Conservation (phyloP, 345 rosid genomes). For the Euphorbia tirucalli region DNA sequence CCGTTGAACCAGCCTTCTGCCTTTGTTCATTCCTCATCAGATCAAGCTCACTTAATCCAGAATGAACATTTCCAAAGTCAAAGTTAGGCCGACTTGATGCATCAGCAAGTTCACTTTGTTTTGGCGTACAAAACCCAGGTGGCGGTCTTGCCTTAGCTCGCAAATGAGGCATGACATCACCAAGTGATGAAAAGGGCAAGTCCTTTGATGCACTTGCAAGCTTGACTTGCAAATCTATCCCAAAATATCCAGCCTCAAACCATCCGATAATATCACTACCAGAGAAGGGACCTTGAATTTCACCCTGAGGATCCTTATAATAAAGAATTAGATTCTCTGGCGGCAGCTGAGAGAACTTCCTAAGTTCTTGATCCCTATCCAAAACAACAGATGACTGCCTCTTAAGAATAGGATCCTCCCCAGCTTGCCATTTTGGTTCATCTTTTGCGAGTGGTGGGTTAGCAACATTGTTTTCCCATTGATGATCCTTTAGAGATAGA, state of each 20-base stretch:
- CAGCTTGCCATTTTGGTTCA: slow-evolving; percentile 50
- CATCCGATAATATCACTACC: slow-evolving; percentile 94
- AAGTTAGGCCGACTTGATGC: slow-evolving; percentile 43
- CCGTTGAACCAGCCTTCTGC: slow-evolving; percentile 53
- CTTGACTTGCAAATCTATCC: slow-evolving; percentile 84
- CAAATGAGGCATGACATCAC: slow-evolving; percentile 98
- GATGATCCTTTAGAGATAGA: slow-evolving; percentile 48
- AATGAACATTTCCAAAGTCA: slow-evolving; percentile 43
- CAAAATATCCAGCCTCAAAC: slow-evolving; percentile 97
- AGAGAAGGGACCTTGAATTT: slow-evolving; percentile 84
- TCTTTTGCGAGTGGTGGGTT: slow-evolving; percentile 46
- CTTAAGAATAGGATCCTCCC: slow-evolving; percentile 52
- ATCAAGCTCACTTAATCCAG: slow-evolving; percentile 49
- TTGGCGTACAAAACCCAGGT: slow-evolving; percentile 80
- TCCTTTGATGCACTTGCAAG: slow-evolving; percentile 66
- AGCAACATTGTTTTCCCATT: slow-evolving; percentile 42
- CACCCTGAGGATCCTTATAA: slow-evolving; percentile 96
- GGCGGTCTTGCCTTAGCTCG: slow-evolving; percentile 96
- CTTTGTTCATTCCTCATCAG: slow-evolving; percentile 52
- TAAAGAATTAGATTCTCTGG: slow-evolving; percentile 74
- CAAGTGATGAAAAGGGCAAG: slow-evolving; percentile 66
- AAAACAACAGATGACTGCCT: slow-evolving; percentile 59
- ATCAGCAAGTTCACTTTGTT: slow-evolving; percentile 59
- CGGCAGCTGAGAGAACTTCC: slow-evolving; percentile 50
- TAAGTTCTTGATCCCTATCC: slow-evolving; percentile 72